A percentile compares a stretch with the other conserved stretches of the same genome.
Evolutionary conservation across 1,284 basidiomycete species (phyloP).

Genomic region (Sporisorium sorghi): DNA sequence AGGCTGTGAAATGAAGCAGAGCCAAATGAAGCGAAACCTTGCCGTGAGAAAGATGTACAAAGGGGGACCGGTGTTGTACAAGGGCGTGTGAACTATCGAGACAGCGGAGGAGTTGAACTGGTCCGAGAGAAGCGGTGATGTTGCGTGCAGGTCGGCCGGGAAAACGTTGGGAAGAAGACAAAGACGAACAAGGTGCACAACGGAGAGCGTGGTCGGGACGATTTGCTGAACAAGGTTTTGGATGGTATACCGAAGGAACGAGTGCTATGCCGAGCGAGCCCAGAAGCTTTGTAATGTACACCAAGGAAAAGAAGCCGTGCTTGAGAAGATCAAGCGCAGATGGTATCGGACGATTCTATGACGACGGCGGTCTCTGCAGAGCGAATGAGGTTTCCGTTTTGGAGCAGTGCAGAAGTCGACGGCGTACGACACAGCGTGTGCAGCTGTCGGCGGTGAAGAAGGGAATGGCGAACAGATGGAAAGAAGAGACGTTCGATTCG

Average conservation of each 20-base stretch:
- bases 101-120: background rate
- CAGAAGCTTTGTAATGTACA: constrained; percentile 19
- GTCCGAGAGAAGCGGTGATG: background rate
- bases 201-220: background rate
- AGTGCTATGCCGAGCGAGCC: constrained; percentile 6
- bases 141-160: background rate
- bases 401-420: background rate
- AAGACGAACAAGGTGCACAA: constrained; percentile 1
- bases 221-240: background rate
- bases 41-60: background rate
- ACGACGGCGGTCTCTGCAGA: background rate
- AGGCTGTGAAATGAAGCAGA: constrained; percentile 9
- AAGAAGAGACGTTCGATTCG: background rate
- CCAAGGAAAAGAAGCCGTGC: background rate
- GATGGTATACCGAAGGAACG: constrained; percentile 13
- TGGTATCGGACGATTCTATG: constrained; percentile 16
- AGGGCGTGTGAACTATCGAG: background rate
- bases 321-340: background rate
- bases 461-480: background rate
- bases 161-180: background rate
- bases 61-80: background rate
- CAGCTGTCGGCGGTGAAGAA: background rate
- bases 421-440: background rate
- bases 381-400: background rate
- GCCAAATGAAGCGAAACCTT: constrained; percentile 4